Conservation (phyloP, 108 stramenopile species). For the Skeletonema costatum region DNA sequence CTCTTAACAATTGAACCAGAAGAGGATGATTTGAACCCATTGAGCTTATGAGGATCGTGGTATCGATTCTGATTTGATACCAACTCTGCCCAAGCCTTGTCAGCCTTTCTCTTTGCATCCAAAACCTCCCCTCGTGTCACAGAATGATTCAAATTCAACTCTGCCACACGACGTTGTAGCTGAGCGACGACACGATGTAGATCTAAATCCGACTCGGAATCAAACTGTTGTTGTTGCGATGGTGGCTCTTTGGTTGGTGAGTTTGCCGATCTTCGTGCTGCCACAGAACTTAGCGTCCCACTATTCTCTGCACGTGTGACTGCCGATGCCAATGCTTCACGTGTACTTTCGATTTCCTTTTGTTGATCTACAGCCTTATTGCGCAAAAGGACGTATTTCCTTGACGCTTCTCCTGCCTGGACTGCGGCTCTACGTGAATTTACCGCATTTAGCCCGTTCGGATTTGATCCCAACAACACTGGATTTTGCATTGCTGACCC, state of each 20-base stretch:
- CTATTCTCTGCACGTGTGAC: neutral
- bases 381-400: constrained; percentile 8
- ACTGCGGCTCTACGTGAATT: neutral
- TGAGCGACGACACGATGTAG: constrained; percentile 51
- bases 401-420: constrained; percentile 10
- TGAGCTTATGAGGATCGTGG: constrained; percentile 22
- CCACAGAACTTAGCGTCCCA: constrained; percentile 1
- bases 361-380: constrained; percentile 4
- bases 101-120: constrained; percentile 24
- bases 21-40: constrained; percentile 10
- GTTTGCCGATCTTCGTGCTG: neutral
- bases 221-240: neutral
- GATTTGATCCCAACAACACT: neutral
- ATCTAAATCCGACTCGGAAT: constrained; percentile 15
- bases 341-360: constrained; percentile 4
- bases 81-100: neutral
- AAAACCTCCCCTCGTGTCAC: neutral
- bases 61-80: constrained; percentile 2
- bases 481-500: constrained; percentile 23
- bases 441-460: neutral
- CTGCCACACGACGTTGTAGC: constrained; percentile 30
- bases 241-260: neutral
- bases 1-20: constrained; percentile 8
- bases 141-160: constrained; percentile 12
- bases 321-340: neutral